Conservation (phyloP, 148 eudicot species). For the Beta vulgaris region DNA sequence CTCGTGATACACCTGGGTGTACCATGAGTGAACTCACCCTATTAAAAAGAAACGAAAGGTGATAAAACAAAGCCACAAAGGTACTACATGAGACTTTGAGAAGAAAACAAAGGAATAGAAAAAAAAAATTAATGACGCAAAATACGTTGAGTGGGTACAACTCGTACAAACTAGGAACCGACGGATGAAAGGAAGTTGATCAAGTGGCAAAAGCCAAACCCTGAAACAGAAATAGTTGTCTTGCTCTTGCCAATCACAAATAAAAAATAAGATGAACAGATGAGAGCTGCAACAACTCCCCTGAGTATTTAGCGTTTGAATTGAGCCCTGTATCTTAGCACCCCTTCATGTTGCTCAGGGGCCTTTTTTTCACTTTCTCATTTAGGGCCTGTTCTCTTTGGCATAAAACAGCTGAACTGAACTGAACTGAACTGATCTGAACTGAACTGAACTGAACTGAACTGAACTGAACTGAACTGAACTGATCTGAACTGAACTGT, state of each 20-base stretch:
- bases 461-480: too few relatives aligned
- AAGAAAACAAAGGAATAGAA: too few relatives aligned
- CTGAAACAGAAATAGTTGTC: not conserved
- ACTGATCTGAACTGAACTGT: too few relatives aligned
- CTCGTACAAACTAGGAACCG: not conserved
- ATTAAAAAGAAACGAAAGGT: too few relatives aligned
- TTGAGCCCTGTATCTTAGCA: not conserved
- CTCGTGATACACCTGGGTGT: too few relatives aligned
- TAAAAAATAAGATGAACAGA: not conserved
- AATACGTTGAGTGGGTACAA: not conserved
- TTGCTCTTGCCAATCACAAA: not conserved
- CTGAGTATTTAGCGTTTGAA: not conserved
- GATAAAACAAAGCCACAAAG: too few relatives aligned
- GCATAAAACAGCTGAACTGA: too few relatives aligned
- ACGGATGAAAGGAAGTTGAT: not conserved
- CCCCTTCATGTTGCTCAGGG: constrained; percentile 16
- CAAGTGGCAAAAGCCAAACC: not conserved
- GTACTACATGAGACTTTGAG: too few relatives aligned
- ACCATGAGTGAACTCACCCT: too few relatives aligned
- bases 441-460: too few relatives aligned
- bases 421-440: too few relatives aligned
- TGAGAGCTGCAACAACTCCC: not conserved
- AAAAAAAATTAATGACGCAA: not conserved
- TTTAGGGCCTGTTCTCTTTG: too few relatives aligned
- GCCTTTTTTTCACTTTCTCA: not conserved